Evolutionary conservation across 106 monocot species (phyloP).

Genomic region (Agapanthus africanus): DNA sequence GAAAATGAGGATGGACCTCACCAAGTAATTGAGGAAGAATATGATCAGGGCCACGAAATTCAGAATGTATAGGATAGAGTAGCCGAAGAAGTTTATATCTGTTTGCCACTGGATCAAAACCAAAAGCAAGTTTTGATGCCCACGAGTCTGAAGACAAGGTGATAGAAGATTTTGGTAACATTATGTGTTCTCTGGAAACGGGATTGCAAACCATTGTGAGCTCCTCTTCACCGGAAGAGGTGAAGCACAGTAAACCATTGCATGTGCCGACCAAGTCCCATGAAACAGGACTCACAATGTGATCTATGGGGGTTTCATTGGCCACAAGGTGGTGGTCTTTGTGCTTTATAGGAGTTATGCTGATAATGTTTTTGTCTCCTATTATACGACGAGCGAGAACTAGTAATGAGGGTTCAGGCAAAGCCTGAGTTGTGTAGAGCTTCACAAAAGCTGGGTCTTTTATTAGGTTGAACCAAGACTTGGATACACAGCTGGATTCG

Average conservation of each 20-base stretch:
- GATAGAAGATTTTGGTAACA: constrained; percentile 5
- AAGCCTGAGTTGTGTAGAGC: constrained; percentile 2
- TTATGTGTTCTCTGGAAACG: background rate
- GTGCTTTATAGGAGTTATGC: background rate
- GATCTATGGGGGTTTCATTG: constrained; percentile 1
- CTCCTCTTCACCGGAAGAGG: constrained; percentile 1
- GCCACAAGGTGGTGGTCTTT: background rate
- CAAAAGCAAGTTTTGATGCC: constrained; percentile 7
- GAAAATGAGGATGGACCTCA: background rate
- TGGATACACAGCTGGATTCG: constrained; percentile 6
- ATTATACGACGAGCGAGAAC: background rate
- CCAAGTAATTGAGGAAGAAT: background rate
- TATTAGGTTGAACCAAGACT: constrained; percentile 14
- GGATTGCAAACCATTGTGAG: constrained; percentile 12
- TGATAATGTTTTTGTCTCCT: constrained; percentile 11
- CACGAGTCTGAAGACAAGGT: background rate
- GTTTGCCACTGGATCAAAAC: constrained; percentile 8
- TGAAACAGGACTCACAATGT: constrained; percentile 6
- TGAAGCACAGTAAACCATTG: constrained; percentile 18
- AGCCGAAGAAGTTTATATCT: constrained; percentile 12
- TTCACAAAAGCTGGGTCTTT: constrained; percentile 10
- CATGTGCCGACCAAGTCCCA: constrained; percentile 10
- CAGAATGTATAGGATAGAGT: background rate
- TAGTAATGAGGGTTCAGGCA: constrained; percentile 2
- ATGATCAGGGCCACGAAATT: too few relatives aligned